Evolutionary conservation across 192 early-diverging fungal genomes (phyloP).

Genomic region (Coemansia sp.): DNA sequence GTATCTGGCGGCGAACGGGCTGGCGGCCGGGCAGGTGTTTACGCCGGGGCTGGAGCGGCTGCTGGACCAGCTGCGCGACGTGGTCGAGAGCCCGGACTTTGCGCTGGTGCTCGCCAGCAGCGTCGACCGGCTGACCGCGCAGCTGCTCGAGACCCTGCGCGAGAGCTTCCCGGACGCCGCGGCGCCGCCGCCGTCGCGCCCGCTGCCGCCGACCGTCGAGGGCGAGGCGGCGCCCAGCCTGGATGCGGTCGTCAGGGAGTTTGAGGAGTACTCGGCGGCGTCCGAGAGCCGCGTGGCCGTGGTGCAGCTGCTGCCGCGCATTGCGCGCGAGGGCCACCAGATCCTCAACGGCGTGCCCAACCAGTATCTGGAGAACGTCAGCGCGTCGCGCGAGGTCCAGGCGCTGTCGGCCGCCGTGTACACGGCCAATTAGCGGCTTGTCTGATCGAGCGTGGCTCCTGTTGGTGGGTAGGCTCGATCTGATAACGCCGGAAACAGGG

Average conservation of each 20-base stretch:
- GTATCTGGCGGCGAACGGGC: constrained; percentile 32
- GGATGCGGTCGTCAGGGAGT: constrained; percentile 56
- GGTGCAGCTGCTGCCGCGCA: constrained; percentile 60
- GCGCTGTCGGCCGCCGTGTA: constrained; percentile 75
- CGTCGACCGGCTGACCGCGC: constrained; percentile 38
- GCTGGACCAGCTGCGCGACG: constrained; percentile 85
- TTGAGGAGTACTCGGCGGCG: constrained; percentile 50
- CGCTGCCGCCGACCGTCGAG: constrained; percentile 42
- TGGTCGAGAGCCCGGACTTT: constrained; percentile 65
- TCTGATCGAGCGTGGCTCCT: no score
- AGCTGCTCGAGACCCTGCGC: constrained; percentile 47
- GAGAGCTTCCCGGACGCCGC: constrained; percentile 50
- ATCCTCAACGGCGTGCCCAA: constrained; percentile 70
- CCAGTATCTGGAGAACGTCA: constrained; percentile 67
- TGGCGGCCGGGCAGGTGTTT: constrained; percentile 47
- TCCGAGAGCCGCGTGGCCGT: constrained; percentile 57
- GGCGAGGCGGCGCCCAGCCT: constrained; percentile 38
- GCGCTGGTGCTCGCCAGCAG: constrained; percentile 39
- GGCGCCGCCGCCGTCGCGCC: constrained; percentile 18
- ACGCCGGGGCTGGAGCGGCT: constrained; percentile 65
- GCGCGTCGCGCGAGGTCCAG: constrained; percentile 68
- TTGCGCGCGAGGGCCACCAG: constrained; percentile 65
- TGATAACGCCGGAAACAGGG: no score
- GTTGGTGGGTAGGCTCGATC: no score
- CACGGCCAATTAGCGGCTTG: constrained; percentile 65